Evolutionary conservation across 2,329 filamentous ascomycete genomes (phyloP).

Genomic region (Chrysoporthe austroafricana): DNA sequence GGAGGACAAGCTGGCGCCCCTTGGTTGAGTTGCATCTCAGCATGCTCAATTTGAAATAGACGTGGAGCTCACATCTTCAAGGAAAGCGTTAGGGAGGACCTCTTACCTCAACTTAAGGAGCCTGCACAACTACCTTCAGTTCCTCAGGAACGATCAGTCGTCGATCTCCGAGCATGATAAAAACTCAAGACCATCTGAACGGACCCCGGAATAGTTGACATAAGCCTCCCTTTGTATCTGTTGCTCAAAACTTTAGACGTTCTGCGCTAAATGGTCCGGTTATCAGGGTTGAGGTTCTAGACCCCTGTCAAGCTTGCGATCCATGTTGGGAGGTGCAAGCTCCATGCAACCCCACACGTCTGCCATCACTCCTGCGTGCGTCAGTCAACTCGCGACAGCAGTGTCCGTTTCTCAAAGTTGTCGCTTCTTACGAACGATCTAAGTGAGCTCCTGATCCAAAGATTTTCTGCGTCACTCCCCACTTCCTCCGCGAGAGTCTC

Average conservation of each 20-base stretch:
- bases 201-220: neutral
- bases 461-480: neutral
- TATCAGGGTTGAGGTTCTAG: conserved; percentile 1
- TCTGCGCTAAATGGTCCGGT: no score
- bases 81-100: neutral
- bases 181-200: neutral
- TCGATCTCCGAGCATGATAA: neutral
- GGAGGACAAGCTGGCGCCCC: neutral
- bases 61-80: neutral
- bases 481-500: neutral
- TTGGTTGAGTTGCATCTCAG: no score
- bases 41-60: neutral
- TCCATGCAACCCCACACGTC: neutral
- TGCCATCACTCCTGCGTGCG: neutral
- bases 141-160: neutral
- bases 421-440: neutral
- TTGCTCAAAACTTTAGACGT: neutral
- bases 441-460: neutral
- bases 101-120: neutral
- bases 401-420: neutral
- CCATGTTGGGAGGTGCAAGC: neutral
- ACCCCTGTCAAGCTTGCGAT: neutral
- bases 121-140: neutral
- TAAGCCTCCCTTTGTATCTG: neutral
- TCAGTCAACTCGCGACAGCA: neutral